phyloP scores from a whole-genome alignment of 148 eudicot species.

The Vaccinium myrtillus region DNA sequence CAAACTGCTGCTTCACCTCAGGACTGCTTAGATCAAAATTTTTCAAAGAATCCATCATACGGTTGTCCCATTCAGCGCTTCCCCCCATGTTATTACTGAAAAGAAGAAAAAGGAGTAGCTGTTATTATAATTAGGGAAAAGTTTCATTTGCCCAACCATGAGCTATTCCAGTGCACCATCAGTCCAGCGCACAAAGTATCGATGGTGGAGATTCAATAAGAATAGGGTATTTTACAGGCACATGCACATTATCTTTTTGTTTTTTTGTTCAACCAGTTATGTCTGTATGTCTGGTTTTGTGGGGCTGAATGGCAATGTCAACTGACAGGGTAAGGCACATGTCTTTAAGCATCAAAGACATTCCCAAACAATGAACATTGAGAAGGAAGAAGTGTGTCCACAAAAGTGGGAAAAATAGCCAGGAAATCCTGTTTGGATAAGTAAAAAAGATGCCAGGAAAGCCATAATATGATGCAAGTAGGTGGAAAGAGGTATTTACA shows the following conservation, averaged over 20 bases:
- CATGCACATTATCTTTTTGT: not conserved
- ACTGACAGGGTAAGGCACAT: not conserved
- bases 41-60: constrained; percentile 68
- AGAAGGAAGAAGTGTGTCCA: not conserved
- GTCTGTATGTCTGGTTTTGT: not conserved
- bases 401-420: not conserved
- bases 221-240: not conserved
- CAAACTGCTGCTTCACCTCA: constrained; percentile 90
- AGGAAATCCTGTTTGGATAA: not conserved
- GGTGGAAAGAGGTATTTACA: constrained; percentile 50
- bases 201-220: not conserved
- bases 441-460: not conserved
- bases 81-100: constrained; percentile 84
- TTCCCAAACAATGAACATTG: not conserved
- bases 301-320: not conserved
- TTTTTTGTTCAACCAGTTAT: not conserved
- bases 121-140: not conserved
- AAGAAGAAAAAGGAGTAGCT: constrained; percentile 12
- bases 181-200: not conserved
- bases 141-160: not conserved
- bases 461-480: not conserved
- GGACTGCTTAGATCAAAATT: constrained; percentile 84
- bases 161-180: not conserved
- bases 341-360: not conserved
- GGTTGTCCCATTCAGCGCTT: constrained; percentile 60